A percentile compares a stretch with the other conserved stretches of the same genome.
phyloP scores from a whole-genome alignment of 495 filamentous ascomycete genomes.

The Tuber aestivum region DNA sequence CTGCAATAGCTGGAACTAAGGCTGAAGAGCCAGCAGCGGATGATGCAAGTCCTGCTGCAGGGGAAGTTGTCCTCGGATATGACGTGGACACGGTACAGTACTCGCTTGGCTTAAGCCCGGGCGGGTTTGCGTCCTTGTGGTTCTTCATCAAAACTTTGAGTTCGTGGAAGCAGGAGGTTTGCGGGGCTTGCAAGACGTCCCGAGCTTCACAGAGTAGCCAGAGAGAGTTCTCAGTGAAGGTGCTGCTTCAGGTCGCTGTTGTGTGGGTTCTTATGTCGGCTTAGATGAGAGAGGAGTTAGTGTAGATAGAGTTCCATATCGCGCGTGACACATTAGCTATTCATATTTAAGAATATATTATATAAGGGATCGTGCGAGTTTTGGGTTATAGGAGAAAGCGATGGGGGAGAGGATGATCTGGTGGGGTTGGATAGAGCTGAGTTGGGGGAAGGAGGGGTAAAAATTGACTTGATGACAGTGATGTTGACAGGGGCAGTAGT shows the following conservation, averaged over 20 bases:
- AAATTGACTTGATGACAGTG: slow-evolving; percentile 85
- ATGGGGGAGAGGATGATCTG: no score
- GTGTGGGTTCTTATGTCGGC: slow-evolving; percentile 89
- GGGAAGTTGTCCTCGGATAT: slow-evolving; percentile 98
- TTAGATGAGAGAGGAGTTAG: slow-evolving; percentile 94
- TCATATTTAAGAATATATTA: slow-evolving; percentile 37
- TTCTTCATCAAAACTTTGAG: slow-evolving; percentile 68
- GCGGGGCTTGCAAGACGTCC: slow-evolving; percentile 77
- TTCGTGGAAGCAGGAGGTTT: slow-evolving; percentile 81
- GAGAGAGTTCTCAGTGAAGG: slow-evolving; percentile 70
- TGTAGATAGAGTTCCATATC: slow-evolving; percentile 92
- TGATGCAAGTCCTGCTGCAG: slow-evolving; percentile 89
- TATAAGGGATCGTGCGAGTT: no score
- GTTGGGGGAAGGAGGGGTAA: slow-evolving; percentile 10
- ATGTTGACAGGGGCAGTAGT: slow-evolving; percentile 98
- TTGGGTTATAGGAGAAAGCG: no score
- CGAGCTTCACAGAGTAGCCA: slow-evolving; percentile 75
- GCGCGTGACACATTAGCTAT: slow-evolving; percentile 96
- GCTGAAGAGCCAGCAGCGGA: slow-evolving; percentile 94
- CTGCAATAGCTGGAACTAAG: slow-evolving; percentile 82
- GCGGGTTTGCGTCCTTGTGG: slow-evolving; percentile 64
- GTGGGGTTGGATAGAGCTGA: no score
- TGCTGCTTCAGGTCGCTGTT: slow-evolving; percentile 80
- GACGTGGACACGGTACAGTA: slow-evolving; percentile 70
- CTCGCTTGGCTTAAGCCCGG: slow-evolving; percentile 67